Evolutionary conservation across 495 filamentous ascomycete species (phyloP), one percentile per base, ranked within the genome.

Genomic region (Daldinia grandis): DNA sequence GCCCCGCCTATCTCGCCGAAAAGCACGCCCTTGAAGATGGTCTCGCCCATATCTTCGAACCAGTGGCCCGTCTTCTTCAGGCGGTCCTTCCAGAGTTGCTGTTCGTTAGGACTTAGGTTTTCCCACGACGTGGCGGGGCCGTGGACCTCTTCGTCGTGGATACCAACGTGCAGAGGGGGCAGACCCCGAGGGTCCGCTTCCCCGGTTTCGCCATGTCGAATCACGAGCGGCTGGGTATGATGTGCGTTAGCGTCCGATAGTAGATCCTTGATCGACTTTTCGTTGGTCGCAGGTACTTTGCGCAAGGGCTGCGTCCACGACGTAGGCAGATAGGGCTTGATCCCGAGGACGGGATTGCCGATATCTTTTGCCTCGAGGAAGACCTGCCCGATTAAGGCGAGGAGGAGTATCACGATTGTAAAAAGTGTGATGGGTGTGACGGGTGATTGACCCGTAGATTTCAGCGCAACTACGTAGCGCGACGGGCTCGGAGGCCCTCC

Each of bases 61-160:
- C 92, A 94, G 58, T 92, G 84, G 4, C 92, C 93, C 3, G 91
- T 89, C 62, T 87, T 81, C 63, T 84, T 83, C 42, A 97, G 80
- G 71, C 83, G 85, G 68, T 83, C 76, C 81, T 90, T 92, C 93
- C 93, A 97, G 14, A 76, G 71, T 53, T 82, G 76, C 69, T 85
- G 85, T 77, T 95, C 87, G 42, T 82, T 71, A 6, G 78, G 74
- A 3, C 80, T 77, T 50, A 97, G 74, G 58, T 92, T 87, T 42
- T 91, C 86, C 91, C 92, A 97, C 55, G 74, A 81, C 76, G 81
- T 87, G 4, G 83, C 84, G 0, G 75, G 77, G 47, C 77, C 80
- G 61, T 84, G 78, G 35, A 69, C 56, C 31, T 78, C 78, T 61
- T 81, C 83, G 51, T 87, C 78, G 50, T 85, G 84, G 35, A 86